Conservation (phyloP, 2,329 filamentous ascomycete genomes). For the Colletotrichum plurivorum region DNA sequence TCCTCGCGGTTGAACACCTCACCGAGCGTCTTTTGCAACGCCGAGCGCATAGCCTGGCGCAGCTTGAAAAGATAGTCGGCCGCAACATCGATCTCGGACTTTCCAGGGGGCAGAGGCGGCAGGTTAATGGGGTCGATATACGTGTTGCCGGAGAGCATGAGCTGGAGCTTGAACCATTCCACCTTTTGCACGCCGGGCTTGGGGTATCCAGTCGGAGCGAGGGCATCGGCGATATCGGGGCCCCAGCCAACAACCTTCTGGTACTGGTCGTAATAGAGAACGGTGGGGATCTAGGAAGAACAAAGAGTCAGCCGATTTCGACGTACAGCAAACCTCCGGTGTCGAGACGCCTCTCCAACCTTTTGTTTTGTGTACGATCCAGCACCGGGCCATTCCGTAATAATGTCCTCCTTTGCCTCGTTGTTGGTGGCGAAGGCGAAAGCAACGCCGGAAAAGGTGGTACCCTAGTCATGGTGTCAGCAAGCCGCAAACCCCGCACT, state of each 20-base stretch:
- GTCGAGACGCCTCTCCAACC: constrained; percentile 64
- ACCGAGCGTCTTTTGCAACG: constrained; percentile 94
- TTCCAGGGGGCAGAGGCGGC: constrained; percentile 94
- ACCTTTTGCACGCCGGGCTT: constrained; percentile 99
- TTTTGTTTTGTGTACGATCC: constrained; percentile 99
- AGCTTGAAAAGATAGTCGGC: constrained; percentile 99
- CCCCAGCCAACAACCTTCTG: constrained; percentile 99
- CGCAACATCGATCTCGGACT: constrained; percentile 99
- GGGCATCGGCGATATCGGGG: constrained; percentile 95
- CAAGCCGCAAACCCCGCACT: constrained; percentile 12
- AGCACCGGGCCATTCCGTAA: constrained; percentile 98
- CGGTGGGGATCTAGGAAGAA: constrained; percentile 87
- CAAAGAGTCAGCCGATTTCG: constrained; percentile 8
- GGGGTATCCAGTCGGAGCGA: constrained; percentile 96
- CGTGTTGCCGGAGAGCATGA: constrained; percentile 98
- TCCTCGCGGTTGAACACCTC: constrained; percentile 99
- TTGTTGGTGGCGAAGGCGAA: constrained; percentile 98
- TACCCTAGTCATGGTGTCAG: constrained; percentile 72
- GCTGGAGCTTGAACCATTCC: constrained; percentile 99
- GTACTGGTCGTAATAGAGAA: constrained; percentile 99
- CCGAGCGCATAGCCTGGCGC: constrained; percentile 95
- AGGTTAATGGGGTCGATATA: constrained; percentile 99
- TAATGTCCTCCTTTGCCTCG: constrained; percentile 98
- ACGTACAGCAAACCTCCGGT: not conserved
- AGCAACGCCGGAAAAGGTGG: constrained; percentile 97